Percentiles rank a stretch among this genome's conserved stretches.
Evolutionary conservation across 176 grass and related monocot species (phyloP).

Genomic region (barley (Hordeum vulgare)): MorexV3_pseudomolecules_assembly NC_058520.1:387550086-387550585

Average conservation of each 20-base stretch:
- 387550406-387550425: not conserved
- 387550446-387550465: not conserved
- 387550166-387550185: not conserved
- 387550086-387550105: conserved; percentile 11
- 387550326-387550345: not conserved
- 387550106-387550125: not conserved
- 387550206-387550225: not conserved
- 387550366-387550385: not conserved
- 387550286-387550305: not conserved
- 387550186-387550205: not conserved
- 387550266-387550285: not conserved
- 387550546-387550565: no score
- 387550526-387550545: no score
- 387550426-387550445: not conserved
- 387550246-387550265: not conserved
- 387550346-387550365: not conserved
- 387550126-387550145: not conserved
- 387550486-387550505: no score
- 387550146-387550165: not conserved
- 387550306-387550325: not conserved
- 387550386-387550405: not conserved
- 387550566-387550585: no score
- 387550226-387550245: not conserved
- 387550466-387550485: no score
- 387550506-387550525: no score